Evolutionary conservation across 108 stramenopile genomes (phyloP).

Genomic region (Skeletonema costatum): DNA sequence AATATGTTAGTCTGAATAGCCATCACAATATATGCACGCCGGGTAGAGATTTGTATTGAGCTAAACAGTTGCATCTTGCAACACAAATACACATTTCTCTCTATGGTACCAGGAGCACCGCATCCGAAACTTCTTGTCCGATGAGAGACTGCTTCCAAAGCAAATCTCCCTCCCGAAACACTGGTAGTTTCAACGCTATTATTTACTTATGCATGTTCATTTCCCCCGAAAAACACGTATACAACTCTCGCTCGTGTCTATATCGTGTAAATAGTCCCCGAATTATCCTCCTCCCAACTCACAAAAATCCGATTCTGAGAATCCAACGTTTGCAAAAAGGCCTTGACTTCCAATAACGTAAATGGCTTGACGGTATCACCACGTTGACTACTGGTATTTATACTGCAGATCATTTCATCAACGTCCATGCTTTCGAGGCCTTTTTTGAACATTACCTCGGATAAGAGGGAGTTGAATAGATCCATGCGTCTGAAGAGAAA

Average conservation of each 20-base stretch:
- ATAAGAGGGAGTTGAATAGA: slow-evolving; percentile 19
- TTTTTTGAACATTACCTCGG: slow-evolving; percentile 19
- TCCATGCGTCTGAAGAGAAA: background rate
- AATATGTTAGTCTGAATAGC: background rate
- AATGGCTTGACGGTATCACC: slow-evolving; percentile 1
- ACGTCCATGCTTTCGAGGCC: slow-evolving; percentile 16
- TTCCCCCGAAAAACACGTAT: background rate
- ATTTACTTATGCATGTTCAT: background rate
- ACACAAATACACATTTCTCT: background rate
- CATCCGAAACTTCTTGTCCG: background rate
- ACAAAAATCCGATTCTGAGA: slow-evolving; percentile 8
- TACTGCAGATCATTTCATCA: slow-evolving; percentile 6
- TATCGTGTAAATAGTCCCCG: slow-evolving; percentile 10
- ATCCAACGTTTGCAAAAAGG: slow-evolving; percentile 9
- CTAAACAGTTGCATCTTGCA: background rate
- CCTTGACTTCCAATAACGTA: slow-evolving; percentile 9
- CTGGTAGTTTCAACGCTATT: background rate
- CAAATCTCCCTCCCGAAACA: background rate
- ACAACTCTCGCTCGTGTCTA: background rate
- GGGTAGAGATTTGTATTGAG: background rate
- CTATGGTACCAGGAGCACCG: no score
- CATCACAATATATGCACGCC: background rate
- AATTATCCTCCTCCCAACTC: slow-evolving; percentile 14
- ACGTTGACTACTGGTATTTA: background rate
- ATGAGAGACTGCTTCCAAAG: background rate